Evolutionary conservation across 768 basidiomycete genomes (phyloP).

Genomic region (Suillus cothurnatus): DNA sequence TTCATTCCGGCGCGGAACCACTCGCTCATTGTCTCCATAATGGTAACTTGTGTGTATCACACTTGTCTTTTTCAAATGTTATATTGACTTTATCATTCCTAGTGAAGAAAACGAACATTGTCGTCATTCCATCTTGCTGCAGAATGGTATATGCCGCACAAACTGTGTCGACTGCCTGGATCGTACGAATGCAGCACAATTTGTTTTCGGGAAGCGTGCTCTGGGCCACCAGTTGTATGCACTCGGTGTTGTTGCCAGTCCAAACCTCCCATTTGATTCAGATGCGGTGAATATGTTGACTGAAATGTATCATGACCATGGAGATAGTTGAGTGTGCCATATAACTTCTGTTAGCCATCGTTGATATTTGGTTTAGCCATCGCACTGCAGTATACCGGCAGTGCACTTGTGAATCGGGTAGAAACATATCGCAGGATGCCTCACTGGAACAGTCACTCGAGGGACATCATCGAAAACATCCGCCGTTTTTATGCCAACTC

Average conservation of each 20-base stretch:
- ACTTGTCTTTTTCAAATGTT: not conserved
- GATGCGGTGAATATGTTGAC: slow-evolving; percentile 97
- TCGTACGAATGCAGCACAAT: slow-evolving; percentile 95
- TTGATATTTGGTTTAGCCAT: slow-evolving; percentile 56
- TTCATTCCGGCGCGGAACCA: slow-evolving; percentile 91
- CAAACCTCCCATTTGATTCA: slow-evolving; percentile 87
- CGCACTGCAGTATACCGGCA: slow-evolving; percentile 95
- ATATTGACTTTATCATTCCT: not conserved
- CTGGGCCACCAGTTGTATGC: slow-evolving; percentile 96
- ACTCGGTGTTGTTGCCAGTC: slow-evolving; percentile 83
- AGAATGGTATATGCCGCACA: slow-evolving; percentile 89
- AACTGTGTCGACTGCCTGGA: slow-evolving; percentile 99
- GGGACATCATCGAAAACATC: slow-evolving; percentile 95
- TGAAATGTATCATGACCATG: slow-evolving; percentile 98
- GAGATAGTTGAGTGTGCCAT: slow-evolving; percentile 68
- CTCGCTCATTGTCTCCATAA: slow-evolving; percentile 66
- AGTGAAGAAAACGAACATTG: slow-evolving; percentile 36
- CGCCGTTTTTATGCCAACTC: slow-evolving; percentile 95
- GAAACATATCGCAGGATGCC: slow-evolving; percentile 95
- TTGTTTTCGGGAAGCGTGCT: slow-evolving; percentile 94
- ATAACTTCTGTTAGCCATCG: not conserved
- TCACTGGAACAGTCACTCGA: slow-evolving; percentile 96
- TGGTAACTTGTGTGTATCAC: slow-evolving; percentile 33
- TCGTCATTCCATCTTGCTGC: slow-evolving; percentile 73
- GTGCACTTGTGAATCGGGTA: slow-evolving; percentile 92